Evolutionary conservation across 2,329 filamentous ascomycete genomes (phyloP), one percentile per base, ranked within the genome.

Genomic region (Verticillium nubilum): DNA sequence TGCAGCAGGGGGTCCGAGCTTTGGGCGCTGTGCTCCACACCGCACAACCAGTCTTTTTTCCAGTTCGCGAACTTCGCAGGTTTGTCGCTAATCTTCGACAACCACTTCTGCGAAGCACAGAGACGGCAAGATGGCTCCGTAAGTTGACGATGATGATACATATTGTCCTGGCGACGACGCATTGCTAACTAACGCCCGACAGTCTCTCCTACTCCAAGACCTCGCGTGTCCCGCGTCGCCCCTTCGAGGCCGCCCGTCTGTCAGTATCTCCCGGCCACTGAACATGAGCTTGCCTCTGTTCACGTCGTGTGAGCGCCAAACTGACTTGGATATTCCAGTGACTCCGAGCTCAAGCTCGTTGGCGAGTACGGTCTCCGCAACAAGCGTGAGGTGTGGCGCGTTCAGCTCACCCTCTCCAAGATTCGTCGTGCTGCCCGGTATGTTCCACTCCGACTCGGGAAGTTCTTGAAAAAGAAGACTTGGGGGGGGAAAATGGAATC

Each of bases 391-490:
- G 95, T 99, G 78, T 99, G 95, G 95, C 92, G 95, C 83, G 95
- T 99, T 83, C 89, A 92, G 87, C 90, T 99, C 81, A 97, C 94
- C 76, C 90, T 99, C 77, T 98, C 95, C 85, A 98, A 98, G 90
- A 99, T 99, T 76, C 95, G 95, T 93, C 95, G 95, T 97, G 95
- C 95, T 89, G 95, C 95, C 79, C 95, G 95, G 94, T 97, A 91
- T 62, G 74, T 66, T 63, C 33, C 42, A 63, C 61, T 29, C n/a
- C 13, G 13, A 19, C 26, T 53, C 17, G 12, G 17, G n/a, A 10
- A 19, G 13, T 23, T 50, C 4, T n/a, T 4, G 19, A 50, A 23
- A 23, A 50, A 26, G 13, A 28, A 31, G 19, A 29, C 4, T 25
- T 13, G 9, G 26, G 37, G 37, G 23, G 28, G 7, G 1, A 42